Conservation (phyloP, 2,329 filamentous ascomycete genomes). For the Botrytis cinerea region DNA sequence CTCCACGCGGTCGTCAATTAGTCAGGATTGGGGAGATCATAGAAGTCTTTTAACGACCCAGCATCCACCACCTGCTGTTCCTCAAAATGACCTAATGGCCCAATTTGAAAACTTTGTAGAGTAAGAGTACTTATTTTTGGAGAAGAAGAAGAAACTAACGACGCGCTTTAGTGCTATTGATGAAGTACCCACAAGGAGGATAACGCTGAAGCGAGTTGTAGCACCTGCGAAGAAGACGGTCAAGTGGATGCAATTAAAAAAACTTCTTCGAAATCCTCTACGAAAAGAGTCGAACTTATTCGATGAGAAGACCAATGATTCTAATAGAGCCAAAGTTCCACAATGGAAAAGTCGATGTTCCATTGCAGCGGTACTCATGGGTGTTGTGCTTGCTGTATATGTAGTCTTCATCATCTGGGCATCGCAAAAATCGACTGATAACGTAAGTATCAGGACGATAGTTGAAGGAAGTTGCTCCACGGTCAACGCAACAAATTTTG, state of each 20-base stretch:
- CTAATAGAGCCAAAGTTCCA: background rate
- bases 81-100: conserved; percentile 6
- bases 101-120: conserved; percentile 23
- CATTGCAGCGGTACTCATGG: conserved; percentile 12
- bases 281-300: background rate
- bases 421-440: conserved; percentile 24
- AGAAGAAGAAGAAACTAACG: background rate
- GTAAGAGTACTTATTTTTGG: background rate
- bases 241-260: conserved; percentile 1
- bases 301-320: background rate
- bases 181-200: conserved; percentile 10
- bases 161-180: conserved; percentile 13
- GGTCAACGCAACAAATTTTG: conserved; percentile 28
- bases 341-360: conserved; percentile 16
- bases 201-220: background rate
- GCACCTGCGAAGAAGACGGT: background rate
- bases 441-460: conserved; percentile 24
- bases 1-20: background rate
- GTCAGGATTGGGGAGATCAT: conserved; percentile 17
- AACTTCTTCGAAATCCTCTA: background rate
- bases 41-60: background rate
- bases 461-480: conserved; percentile 23
- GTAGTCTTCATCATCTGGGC: conserved; percentile 32
- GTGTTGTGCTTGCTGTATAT: conserved; percentile 28
- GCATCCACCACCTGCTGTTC: background rate